phyloP scores from a whole-genome alignment of 768 basidiomycete genomes.

The Clitopilus hobsonii region DNA sequence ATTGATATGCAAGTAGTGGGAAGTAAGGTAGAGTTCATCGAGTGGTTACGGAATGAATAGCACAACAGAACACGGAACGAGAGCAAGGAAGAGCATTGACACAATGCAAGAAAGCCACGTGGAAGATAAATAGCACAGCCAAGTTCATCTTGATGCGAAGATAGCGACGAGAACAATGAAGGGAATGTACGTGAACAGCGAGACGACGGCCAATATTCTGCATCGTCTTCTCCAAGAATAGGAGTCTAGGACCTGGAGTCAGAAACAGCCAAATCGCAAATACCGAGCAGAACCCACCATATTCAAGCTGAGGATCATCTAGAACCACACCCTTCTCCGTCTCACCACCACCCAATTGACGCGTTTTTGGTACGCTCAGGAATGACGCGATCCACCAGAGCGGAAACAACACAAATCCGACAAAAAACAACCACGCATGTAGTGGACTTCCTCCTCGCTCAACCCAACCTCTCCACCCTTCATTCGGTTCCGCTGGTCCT shows the following conservation, averaged over 20 bases:
- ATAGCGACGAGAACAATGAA: slow-evolving; percentile 72
- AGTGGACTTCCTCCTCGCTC: slow-evolving; percentile 53
- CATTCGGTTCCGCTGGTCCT: slow-evolving; percentile 23
- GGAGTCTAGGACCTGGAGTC: slow-evolving; percentile 45
- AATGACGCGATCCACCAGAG: slow-evolving; percentile 61
- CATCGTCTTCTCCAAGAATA: slow-evolving; percentile 71
- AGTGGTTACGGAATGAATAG: not conserved
- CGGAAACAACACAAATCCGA: slow-evolving; percentile 64
- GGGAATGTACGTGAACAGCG: slow-evolving; percentile 72
- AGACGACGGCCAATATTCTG: slow-evolving; percentile 65
- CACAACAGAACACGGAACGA: not conserved
- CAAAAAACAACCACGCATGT: slow-evolving; percentile 76
- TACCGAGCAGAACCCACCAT: slow-evolving; percentile 41
- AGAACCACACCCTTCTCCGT: slow-evolving; percentile 67
- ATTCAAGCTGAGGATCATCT: slow-evolving; percentile 78
- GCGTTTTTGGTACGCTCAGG: slow-evolving; percentile 53
- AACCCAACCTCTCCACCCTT: slow-evolving; percentile 31
- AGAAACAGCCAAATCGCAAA: not conserved
- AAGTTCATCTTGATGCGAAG: slow-evolving; percentile 30
- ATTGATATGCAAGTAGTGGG: not conserved
- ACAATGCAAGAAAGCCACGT: not conserved
- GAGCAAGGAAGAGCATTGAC: not conserved
- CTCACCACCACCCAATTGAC: slow-evolving; percentile 51
- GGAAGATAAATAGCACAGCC: slow-evolving; percentile 14
- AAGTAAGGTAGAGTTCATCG: not conserved